A percentile compares a stretch with the other conserved stretches of the same genome.
Evolutionary conservation across 228 moss, liverwort and hornwort genomes (phyloP).

Genomic region (Sphagnum fallax): DNA sequence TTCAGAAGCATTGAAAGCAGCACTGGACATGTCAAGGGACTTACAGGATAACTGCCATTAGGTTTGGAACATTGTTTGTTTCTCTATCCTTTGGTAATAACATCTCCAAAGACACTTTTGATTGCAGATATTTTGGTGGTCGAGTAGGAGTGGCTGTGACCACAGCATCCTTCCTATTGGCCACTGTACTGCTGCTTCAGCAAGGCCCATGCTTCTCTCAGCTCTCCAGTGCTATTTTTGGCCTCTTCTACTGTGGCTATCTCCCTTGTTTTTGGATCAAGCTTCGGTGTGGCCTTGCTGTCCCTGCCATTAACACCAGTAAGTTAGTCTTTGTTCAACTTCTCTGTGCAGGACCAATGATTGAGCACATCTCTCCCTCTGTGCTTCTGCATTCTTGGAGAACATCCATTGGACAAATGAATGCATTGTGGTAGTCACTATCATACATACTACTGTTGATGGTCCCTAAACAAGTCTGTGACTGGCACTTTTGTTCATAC

Average conservation of each 20-base stretch:
- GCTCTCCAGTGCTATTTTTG: constrained; percentile 90
- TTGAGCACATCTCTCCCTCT: background rate
- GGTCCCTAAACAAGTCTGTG: no score
- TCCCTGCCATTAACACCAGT: constrained; percentile 91
- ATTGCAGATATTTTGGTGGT: constrained; percentile 81
- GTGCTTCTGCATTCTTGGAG: no score
- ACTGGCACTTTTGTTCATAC: no score
- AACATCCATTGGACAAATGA: no score
- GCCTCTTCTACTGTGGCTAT: constrained; percentile 89
- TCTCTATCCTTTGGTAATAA: no score
- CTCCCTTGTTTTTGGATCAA: constrained; percentile 99
- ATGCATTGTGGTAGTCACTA: no score
- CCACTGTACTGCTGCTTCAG: constrained; percentile 70
- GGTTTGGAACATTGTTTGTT: background rate
- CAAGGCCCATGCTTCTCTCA: constrained; percentile 92
- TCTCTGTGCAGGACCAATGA: background rate
- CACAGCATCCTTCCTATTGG: constrained; percentile 76
- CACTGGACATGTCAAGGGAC: background rate
- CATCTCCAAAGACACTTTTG: no score
- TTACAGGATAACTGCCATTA: background rate
- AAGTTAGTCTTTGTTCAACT: constrained; percentile 5
- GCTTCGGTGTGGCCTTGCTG: constrained; percentile 84
- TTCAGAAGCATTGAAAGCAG: background rate
- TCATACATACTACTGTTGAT: no score
- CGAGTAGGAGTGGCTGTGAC: constrained; percentile 84